Base-by-base conservation (phyloP, 1,284 basidiomycete species). In the Apiotrichum gracile region DNA sequence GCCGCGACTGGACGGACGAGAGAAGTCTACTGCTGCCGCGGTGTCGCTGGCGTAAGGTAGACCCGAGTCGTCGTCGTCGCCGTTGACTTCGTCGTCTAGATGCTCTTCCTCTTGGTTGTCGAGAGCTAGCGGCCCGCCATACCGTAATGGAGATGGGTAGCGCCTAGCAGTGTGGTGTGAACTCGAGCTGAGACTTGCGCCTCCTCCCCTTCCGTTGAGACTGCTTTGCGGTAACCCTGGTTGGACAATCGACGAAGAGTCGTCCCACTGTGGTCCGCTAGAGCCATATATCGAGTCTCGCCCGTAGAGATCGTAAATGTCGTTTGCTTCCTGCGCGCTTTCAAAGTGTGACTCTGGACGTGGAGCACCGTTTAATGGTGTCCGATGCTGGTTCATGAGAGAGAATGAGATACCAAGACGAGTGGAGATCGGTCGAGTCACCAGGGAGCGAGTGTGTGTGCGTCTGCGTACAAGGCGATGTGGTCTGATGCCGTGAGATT, bases 241-340 rank as follows among this genome's bases (percentile, higher is more conserved):
- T 9, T 38, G n/a, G n/a, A 13, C 17, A 5, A n/a, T 3, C 19
- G 37, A 38, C 6, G 37, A n/a, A 38, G 37, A 21, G 17, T 38
- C 37, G 37, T 38, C 37, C 37, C 37, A 38, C 37, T 19, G 37
- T 39, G 12, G 38, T 5, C 19, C 5, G 21, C 19, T 17, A 13
- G 6, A 6, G 37, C 38, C 25, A 31, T 45, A 45, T 9, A 45
- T 24, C 4, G 43, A 45, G 9, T 45, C 43, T n/a, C 43, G 43
- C n/a, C 43, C 63, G 52, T 67, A 67, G 19, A 65, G 57, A 22
- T 61, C 60, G 52, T 61, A 67, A 29, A 67, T 67, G 42, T 58
- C 63, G 31, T 57, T 55, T 5, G 65, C 65, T 14, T 60, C 48
- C 39, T 61, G 59, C 4, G 51, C 55, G 39, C 58, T 61, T 27